Evolutionary conservation across 1,284 basidiomycete species (phyloP).

Genomic region (Cutaneotrichosporon dermatis): DNA sequence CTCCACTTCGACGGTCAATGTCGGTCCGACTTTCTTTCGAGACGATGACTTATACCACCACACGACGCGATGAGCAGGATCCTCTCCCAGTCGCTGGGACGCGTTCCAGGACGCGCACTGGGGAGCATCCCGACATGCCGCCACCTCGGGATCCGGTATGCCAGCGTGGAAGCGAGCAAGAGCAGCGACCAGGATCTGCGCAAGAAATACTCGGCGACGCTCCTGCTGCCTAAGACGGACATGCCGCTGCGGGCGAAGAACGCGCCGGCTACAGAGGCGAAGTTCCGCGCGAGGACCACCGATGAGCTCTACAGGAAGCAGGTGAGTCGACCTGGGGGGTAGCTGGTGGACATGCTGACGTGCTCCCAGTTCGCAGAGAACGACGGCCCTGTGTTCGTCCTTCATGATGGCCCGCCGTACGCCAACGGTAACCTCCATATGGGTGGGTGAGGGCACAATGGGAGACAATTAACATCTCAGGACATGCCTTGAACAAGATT

Average conservation of each 20-base stretch:
- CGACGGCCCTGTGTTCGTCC: slow-evolving; percentile 59
- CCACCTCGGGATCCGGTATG: not conserved
- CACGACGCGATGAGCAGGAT: slow-evolving; percentile 14
- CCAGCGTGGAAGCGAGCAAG: slow-evolving; percentile 48
- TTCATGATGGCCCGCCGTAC: slow-evolving; percentile 97
- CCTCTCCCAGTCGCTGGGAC: slow-evolving; percentile 2
- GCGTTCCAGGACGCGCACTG: not conserved
- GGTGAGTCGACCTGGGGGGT: too few species aligned
- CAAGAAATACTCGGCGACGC: slow-evolving; percentile 59
- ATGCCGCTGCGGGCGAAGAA: slow-evolving; percentile 75
- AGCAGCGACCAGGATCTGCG: slow-evolving; percentile 37
- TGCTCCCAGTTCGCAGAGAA: slow-evolving; percentile 59
- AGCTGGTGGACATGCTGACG: too few species aligned
- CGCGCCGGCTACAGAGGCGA: slow-evolving; percentile 57
- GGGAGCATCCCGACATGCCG: not conserved
- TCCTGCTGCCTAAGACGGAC: slow-evolving; percentile 75
- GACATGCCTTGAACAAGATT: slow-evolving; percentile 95
- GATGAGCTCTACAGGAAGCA: slow-evolving; percentile 81
- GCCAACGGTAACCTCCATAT: slow-evolving; percentile 95
- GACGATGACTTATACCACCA: not conserved
- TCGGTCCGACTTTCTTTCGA: slow-evolving; percentile 2
- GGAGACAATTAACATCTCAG: slow-evolving; percentile 49
- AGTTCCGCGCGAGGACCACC: slow-evolving; percentile 63
- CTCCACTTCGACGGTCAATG: slow-evolving; percentile 3
- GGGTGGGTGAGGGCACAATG: slow-evolving; percentile 60